Evolutionary conservation across 2,329 filamentous ascomycete genomes (phyloP).

Genomic region (Apiospora rasikravindrae): DNA sequence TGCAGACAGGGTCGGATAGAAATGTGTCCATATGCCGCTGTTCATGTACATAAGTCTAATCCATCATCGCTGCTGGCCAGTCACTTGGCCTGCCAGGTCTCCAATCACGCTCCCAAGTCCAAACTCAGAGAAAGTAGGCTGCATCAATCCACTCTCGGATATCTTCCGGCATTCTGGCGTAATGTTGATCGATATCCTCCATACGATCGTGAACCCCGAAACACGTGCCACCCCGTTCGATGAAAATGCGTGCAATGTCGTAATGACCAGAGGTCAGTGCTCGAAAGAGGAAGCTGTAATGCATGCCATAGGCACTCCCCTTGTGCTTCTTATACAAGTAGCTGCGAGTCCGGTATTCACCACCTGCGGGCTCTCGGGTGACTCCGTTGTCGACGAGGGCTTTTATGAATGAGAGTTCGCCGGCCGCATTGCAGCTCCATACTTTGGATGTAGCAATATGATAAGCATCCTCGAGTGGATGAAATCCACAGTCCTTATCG

Average conservation of each 20-base stretch:
- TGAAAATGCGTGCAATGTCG: neutral
- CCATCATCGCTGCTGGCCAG: neutral
- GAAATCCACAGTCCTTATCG: rapidly evolving
- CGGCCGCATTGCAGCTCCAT: neutral
- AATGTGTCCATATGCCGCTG: too few relatives aligned
- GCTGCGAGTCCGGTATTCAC: too few relatives aligned
- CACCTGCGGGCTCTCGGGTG: neutral
- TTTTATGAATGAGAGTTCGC: neutral
- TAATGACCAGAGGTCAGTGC: neutral
- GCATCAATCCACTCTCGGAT: neutral
- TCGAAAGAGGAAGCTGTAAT: neutral
- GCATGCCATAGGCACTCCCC: too few relatives aligned
- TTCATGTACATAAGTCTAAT: neutral
- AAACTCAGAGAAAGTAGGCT: neutral
- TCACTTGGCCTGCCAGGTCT: neutral
- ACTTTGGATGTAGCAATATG: neutral
- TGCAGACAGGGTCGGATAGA: too few relatives aligned
- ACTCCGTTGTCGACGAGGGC: neutral
- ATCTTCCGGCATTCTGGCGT: neutral
- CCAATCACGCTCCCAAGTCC: neutral
- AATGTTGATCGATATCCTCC: neutral
- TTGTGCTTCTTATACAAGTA: too few relatives aligned
- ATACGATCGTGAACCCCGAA: neutral
- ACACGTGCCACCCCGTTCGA: neutral
- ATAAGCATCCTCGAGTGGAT: too few relatives aligned